Percentiles rank a stretch among this genome's conserved stretches.
Evolutionary conservation across 495 filamentous ascomycete species (phyloP).

Genomic region (Tuber borchii): DNA sequence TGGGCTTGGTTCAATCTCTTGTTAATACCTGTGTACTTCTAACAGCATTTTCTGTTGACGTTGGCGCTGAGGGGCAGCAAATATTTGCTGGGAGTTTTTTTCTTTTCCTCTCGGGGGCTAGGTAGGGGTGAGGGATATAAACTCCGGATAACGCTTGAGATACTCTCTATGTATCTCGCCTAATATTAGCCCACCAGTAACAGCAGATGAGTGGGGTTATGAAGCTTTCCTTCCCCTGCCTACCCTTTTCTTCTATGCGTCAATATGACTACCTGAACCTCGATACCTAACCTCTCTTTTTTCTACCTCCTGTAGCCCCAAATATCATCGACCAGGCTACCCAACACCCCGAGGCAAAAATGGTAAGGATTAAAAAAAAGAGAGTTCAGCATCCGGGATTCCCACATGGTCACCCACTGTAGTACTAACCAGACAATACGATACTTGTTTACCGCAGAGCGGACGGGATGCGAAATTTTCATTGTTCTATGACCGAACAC

Average conservation of each 20-base stretch:
- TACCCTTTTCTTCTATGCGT: background rate
- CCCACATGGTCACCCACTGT: slow-evolving; percentile 1
- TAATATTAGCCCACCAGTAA: background rate
- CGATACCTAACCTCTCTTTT: background rate
- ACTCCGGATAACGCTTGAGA: background rate
- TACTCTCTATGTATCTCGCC: background rate
- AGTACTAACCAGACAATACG: background rate
- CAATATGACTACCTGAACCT: background rate
- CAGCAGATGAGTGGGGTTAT: background rate
- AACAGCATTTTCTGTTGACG: no score
- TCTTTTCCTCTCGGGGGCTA: background rate
- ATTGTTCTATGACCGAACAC: slow-evolving; percentile 1
- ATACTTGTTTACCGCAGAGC: slow-evolving; percentile 3
- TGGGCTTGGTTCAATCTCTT: no score
- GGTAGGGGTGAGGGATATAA: background rate
- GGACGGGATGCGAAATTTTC: slow-evolving; percentile 6
- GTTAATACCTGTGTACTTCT: no score
- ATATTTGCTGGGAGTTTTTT: background rate
- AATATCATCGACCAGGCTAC: background rate
- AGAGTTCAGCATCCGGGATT: background rate
- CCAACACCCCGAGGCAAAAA: background rate
- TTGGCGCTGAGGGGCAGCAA: background rate
- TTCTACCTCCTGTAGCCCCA: background rate
- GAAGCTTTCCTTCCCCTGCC: background rate
- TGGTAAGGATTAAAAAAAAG: background rate